Percentiles rank a stretch among this genome's conserved stretches.
Evolutionary conservation across 805 yeast genomes (phyloP).

Genomic region (Cyberlindnera sargentensis): DNA sequence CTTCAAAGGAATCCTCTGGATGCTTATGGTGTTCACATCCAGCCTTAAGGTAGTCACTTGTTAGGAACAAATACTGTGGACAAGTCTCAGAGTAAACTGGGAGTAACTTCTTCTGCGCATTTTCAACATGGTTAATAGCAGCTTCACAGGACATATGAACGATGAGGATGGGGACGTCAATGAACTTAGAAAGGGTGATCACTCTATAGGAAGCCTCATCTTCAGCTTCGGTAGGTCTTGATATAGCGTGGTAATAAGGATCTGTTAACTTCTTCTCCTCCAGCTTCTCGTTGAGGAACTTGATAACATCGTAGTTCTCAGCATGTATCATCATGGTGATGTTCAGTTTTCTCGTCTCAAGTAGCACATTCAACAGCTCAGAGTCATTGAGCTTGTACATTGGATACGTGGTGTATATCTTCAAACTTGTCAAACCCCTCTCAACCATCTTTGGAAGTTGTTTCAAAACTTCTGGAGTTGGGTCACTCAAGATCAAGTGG

Average conservation of each 20-base stretch:
- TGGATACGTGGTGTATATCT: constrained; percentile 40
- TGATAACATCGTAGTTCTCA: constrained; percentile 42
- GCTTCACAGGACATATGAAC: constrained; percentile 42
- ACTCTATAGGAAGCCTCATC: constrained; percentile 45
- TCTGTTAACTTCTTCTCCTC: constrained; percentile 31
- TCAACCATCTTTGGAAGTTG: constrained; percentile 30
- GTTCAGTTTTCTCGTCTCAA: constrained; percentile 32
- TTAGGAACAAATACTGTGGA: constrained; percentile 41
- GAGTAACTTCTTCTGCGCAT: constrained; percentile 33
- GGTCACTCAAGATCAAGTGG: constrained; percentile 37
- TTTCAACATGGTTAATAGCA: constrained; percentile 34
- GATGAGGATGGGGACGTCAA: constrained; percentile 39
- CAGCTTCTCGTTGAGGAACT: constrained; percentile 33
- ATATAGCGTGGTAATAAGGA: constrained; percentile 39
- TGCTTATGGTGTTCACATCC: constrained; percentile 21
- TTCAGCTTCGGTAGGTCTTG: constrained; percentile 39
- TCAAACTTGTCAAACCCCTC: constrained; percentile 19
- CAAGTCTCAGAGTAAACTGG: constrained; percentile 46
- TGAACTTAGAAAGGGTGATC: constrained; percentile 34
- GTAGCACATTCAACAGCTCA: constrained; percentile 32
- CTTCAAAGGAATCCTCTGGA: constrained; percentile 32
- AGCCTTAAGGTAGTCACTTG: constrained; percentile 30
- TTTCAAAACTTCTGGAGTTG: constrained; percentile 24
- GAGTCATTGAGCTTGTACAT: constrained; percentile 34
- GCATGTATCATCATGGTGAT: constrained; percentile 46